Evolutionary conservation across 495 filamentous ascomycete genomes (phyloP).

Genomic region (Penicillium salamii): DNA sequence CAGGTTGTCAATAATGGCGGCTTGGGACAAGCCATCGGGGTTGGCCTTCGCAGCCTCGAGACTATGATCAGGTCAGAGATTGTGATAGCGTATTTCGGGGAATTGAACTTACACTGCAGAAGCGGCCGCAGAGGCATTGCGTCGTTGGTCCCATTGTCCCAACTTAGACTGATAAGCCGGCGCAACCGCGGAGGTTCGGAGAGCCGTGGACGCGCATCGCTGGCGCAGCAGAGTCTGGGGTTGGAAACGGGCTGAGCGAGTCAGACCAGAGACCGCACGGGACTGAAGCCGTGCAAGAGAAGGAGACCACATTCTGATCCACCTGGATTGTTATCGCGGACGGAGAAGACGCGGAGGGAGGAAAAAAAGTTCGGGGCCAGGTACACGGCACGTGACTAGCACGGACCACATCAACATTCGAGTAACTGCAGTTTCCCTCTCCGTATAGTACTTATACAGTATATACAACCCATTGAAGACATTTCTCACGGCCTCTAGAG

Average conservation of each 20-base stretch:
- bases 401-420: too few relatives aligned
- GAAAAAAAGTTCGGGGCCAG: slow-evolving; percentile 50
- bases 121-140: slow-evolving; percentile 41
- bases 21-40: slow-evolving; percentile 59
- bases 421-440: too few relatives aligned
- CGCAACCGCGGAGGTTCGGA: slow-evolving; percentile 39
- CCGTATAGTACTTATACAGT: too few relatives aligned
- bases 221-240: slow-evolving; percentile 34
- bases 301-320: slow-evolving; percentile 44
- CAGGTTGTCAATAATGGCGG: slow-evolving; percentile 69
- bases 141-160: slow-evolving; percentile 36
- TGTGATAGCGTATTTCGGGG: background rate
- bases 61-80: slow-evolving; percentile 22
- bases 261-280: slow-evolving; percentile 43
- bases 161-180: slow-evolving; percentile 41
- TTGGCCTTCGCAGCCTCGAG: slow-evolving; percentile 61
- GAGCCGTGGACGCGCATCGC: slow-evolving; percentile 42
- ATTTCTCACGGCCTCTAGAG: too few relatives aligned
- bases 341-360: slow-evolving; percentile 25
- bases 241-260: slow-evolving; percentile 40
- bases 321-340: slow-evolving; percentile 28
- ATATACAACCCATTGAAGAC: too few relatives aligned
- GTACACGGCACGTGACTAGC: slow-evolving; percentile 41
- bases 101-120: slow-evolving; percentile 41
- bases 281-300: slow-evolving; percentile 43